A percentile compares a stretch with the other conserved stretches of the same genome.
These are phyloP conservation scores for Lagenidium sp. DNA, from an alignment of 352 stramenopile species.

Conservation along the genomic window DNA sequence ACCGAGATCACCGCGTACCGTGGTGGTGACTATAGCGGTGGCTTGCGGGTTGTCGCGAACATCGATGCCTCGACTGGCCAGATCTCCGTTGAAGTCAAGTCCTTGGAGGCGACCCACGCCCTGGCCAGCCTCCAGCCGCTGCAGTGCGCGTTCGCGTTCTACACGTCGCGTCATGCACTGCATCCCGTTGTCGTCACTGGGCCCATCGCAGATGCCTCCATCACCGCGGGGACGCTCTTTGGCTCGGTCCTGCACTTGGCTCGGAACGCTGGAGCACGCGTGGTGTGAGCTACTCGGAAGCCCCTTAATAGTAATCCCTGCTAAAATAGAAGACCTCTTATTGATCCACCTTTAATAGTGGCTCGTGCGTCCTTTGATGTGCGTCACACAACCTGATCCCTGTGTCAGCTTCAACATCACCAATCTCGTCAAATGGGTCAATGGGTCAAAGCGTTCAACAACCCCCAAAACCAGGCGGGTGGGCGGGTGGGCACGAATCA, in stretches of 20 bases:
- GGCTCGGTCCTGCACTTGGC: constrained; percentile 64
- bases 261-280: constrained; percentile 56
- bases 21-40: no score
- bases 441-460: no score
- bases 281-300: no score
- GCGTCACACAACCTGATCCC: no score
- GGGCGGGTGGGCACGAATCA: no score
- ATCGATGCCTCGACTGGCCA: constrained; percentile 35
- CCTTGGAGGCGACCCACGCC: constrained; percentile 26
- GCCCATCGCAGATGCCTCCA: constrained; percentile 61
- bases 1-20: constrained; percentile 26
- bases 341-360: no score
- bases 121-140: constrained; percentile 56
- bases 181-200: constrained; percentile 76
- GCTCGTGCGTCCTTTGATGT: no score
- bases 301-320: no score
- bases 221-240: constrained; percentile 74
- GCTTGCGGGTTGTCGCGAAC: constrained; percentile 44
- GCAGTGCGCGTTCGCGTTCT: constrained; percentile 72
- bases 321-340: no score
- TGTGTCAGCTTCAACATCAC: no score
- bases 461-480: no score
- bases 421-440: no score
- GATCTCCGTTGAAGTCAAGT: constrained; percentile 44
- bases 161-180: constrained; percentile 61